phyloP scores from a whole-genome alignment of 148 eudicot species.

The Camellia japonica region DNA sequence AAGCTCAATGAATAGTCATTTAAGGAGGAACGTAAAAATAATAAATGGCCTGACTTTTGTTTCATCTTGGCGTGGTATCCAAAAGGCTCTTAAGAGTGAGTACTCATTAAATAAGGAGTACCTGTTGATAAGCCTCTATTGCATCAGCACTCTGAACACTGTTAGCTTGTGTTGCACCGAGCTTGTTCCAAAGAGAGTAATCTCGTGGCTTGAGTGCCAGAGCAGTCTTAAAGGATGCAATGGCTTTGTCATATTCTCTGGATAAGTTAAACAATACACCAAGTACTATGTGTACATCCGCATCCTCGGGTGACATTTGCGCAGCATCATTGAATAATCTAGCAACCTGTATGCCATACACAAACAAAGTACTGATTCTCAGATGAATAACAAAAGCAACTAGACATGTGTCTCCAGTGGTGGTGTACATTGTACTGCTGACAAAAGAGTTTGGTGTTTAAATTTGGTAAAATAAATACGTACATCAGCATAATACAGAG shows the following conservation, averaged over 20 bases:
- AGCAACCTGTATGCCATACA: conserved; percentile 55
- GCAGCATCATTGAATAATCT: conserved; percentile 83
- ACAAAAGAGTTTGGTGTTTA: neutral
- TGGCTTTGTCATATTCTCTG: conserved; percentile 91
- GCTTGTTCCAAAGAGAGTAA: conserved; percentile 98
- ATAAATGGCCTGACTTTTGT: neutral
- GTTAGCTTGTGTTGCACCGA: conserved; percentile 98
- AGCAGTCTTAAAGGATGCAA: conserved; percentile 84
- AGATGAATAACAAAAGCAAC: conserved; percentile 10
- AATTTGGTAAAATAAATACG: conserved; percentile 21
- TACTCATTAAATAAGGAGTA: conserved; percentile 19
- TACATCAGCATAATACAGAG: conserved; percentile 85
- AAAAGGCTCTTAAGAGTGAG: neutral
- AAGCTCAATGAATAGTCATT: neutral
- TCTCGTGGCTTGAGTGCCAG: conserved; percentile 83
- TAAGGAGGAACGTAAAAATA: neutral
- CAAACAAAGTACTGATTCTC: conserved; percentile 17
- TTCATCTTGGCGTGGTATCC: neutral
- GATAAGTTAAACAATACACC: conserved; percentile 93
- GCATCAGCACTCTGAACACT: conserved; percentile 97
- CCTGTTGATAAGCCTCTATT: conserved; percentile 91
- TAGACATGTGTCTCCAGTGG: neutral
- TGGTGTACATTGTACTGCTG: neutral
- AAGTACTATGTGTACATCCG: conserved; percentile 90
- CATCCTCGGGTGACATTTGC: conserved; percentile 89